Base-by-base conservation (phyloP, 345 rosid genomes). In the Eutrema yunnanense region DNA sequence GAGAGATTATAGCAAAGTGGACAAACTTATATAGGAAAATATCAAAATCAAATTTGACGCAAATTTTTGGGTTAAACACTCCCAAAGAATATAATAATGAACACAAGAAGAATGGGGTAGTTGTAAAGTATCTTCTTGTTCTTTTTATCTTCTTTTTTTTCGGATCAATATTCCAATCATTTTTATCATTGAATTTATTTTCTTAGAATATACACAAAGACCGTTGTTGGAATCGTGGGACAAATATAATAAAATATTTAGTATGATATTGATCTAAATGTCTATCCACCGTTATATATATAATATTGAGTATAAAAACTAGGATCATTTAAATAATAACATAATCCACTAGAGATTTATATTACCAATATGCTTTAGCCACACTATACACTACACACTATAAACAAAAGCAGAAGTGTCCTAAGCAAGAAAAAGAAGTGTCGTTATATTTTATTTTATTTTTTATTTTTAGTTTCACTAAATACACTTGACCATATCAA, bases 121-220 rank as follows among this genome's bases (percentile, higher is more conserved):
- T 63, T 73, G 65, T 44, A 73, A 73, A 73, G 72, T 56, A 65
- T 47, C 2, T 48, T 48, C 65, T 65, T 56, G 71, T 65, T 73
- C 52, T 22, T 36, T 57, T 30, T 65, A 34, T 37, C 34, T 14
- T 3, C 13, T 49, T 26, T 33, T 11, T 73, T 38, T 29, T 65
- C 43, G 47, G 26, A 22, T 22, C 26, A 27, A 64, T 64, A 73
- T 38, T 37, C 58, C 43, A 55, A 65, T 55, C 42, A 63, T 53
- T 63, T 49, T 72, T 63, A 38, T 63, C 40, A 55, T 26, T 56
- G 53, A 62, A 19, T 8, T 52, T 30, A 1, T 41, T 29, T 43
- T 62, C 22, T 62, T 4, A 27, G 1, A 49, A n/a, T 27, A 55
- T 9, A 33, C 26, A 44, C 16, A 14, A 55, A 54, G 40, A 64